These are phyloP conservation scores for Wallacemonas sp. DNA, from an alignment of 208 protist genomes.

Conservation along the genomic window DNA sequence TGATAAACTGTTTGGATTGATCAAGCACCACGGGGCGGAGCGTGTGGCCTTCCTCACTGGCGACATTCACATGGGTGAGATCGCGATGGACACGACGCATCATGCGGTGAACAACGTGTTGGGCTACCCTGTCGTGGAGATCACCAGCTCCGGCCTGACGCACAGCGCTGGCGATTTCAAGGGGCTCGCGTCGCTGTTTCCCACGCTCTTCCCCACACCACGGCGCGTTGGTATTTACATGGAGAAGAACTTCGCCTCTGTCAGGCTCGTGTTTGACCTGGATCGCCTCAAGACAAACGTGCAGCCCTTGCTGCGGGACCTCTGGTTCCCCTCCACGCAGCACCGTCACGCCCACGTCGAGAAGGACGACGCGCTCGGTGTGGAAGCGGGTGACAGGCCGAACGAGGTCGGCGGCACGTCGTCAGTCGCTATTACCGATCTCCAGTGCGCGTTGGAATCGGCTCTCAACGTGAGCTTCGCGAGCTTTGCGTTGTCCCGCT, in stretches of 20 bases:
- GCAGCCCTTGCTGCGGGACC: not conserved
- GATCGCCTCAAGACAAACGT: constrained; percentile 15
- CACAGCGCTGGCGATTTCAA: constrained; percentile 63
- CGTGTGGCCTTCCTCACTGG: constrained; percentile 80
- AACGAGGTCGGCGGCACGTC: too few relatives aligned
- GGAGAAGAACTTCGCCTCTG: constrained; percentile 68
- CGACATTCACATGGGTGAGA: constrained; percentile 86
- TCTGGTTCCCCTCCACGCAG: not conserved
- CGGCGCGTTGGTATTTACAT: constrained; percentile 63
- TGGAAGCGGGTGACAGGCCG: not conserved
- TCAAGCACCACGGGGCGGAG: constrained; percentile 40
- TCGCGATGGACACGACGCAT: constrained; percentile 51
- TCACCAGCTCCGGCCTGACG: constrained; percentile 81
- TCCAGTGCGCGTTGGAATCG: constrained; percentile 29
- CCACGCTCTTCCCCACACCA: constrained; percentile 38
- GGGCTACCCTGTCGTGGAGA: constrained; percentile 75
- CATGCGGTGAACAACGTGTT: constrained; percentile 34
- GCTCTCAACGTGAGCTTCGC: constrained; percentile 62
- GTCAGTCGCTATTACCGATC: not conserved
- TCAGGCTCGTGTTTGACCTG: constrained; percentile 40
- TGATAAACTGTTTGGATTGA: constrained; percentile 51
- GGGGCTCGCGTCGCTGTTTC: constrained; percentile 40
- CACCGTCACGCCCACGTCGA: not conserved
- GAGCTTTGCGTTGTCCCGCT: constrained; percentile 45
- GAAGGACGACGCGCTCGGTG: not conserved